Evolutionary conservation across 169 alveolate genomes (phyloP), one percentile per base, ranked within the genome.

Genomic region (Eimeria sp.): DNA sequence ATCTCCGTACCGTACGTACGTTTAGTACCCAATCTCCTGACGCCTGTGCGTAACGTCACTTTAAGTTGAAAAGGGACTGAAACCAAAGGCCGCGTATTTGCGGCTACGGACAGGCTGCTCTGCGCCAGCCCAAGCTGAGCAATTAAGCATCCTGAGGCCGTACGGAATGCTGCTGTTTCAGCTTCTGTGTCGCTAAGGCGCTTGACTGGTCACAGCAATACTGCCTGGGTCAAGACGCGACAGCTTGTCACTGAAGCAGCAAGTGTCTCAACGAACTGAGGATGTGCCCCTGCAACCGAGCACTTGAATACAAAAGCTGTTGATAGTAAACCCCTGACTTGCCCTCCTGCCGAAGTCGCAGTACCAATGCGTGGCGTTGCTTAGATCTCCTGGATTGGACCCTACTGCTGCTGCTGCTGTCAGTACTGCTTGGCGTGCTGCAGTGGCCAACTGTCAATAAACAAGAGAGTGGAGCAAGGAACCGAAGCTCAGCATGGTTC

Each of bases 391-490:
- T 27, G 20, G 64, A 40, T 20, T 64, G 66, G 43, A 25, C 27
- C 76, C 60, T 64, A 16, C 52, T 64, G 62, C 66, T 62, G 64
- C 93, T 87, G 11, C 37, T 23, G 62, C 60, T 37, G 30, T 1
- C 77, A 60, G 62, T 58, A 30, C 58, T 54, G 58, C 46, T 83
- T 40, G 54, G 56, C n/a, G 56, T 87, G 64, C 93, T 87, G 56
- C 93, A 87, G 93, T 87, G 93, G 54, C 93, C 93, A 64, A 64
- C 93, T n/a, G 93, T 82, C 93, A 87, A 64, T 52, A 87, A 23
- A 25, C 83, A 64, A 14, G 93, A 62, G 33, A 87, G 0, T 18
- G 93, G 93, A 25, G 93, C 82, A 49, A 62, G 82, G 66, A 87
- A 87, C 52, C 54, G 68, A 43, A 87, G 93, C 68, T 87, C 93